Evolutionary conservation across 2,329 filamentous ascomycete genomes (phyloP).

Genomic region (Hypoxylon sp.): DNA sequence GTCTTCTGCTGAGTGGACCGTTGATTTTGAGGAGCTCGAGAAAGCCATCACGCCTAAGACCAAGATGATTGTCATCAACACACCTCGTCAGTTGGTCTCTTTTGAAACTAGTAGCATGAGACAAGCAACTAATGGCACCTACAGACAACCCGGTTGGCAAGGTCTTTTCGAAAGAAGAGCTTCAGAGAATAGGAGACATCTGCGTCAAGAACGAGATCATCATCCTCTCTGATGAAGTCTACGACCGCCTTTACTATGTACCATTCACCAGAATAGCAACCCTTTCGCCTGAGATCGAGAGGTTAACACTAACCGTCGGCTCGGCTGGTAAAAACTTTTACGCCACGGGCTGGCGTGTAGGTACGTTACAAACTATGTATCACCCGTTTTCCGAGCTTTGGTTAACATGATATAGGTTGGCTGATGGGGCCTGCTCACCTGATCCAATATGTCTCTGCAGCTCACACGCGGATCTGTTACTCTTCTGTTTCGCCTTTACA

Average conservation of each 20-base stretch:
- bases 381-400: neutral
- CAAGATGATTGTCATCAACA: slow-evolving; percentile 96
- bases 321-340: slow-evolving; percentile 99
- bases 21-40: slow-evolving; percentile 88
- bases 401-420: slow-evolving; percentile 71
- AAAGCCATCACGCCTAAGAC: slow-evolving; percentile 86
- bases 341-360: slow-evolving; percentile 94
- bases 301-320: slow-evolving; percentile 91
- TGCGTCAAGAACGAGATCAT: slow-evolving; percentile 95
- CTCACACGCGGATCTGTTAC: slow-evolving; percentile 97
- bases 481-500: slow-evolving; percentile 93
- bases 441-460: slow-evolving; percentile 91
- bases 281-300: slow-evolving; percentile 89
- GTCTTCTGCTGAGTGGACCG: slow-evolving; percentile 87
- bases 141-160: slow-evolving; percentile 95
- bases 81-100: slow-evolving; percentile 64
- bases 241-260: slow-evolving; percentile 94
- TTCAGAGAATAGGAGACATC: slow-evolving; percentile 86
- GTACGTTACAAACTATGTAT: slow-evolving; percentile 55
- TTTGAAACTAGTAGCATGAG: slow-evolving; percentile 3
- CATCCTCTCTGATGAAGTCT: slow-evolving; percentile 93
- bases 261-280: slow-evolving; percentile 95
- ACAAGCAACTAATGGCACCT: slow-evolving; percentile 26
- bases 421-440: slow-evolving; percentile 90
- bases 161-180: slow-evolving; percentile 87